Evolutionary conservation across 345 rosid genomes (phyloP).

Genomic region (Citrus reticulata): DNA sequence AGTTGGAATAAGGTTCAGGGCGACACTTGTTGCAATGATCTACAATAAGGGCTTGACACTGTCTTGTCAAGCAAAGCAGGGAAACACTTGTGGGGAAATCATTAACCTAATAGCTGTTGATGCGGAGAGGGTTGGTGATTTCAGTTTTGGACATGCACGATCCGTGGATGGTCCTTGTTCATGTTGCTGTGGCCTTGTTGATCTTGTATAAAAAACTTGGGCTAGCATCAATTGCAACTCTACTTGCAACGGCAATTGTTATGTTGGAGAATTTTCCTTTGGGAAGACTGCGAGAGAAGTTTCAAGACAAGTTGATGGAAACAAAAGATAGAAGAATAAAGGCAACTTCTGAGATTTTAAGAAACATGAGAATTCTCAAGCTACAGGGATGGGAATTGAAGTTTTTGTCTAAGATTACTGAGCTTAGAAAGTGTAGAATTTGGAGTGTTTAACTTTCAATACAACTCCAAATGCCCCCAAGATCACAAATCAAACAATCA

Average conservation of each 20-base stretch:
- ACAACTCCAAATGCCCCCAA: no score
- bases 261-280: conserved; percentile 56
- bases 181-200: conserved; percentile 48
- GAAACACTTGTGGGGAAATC: conserved; percentile 63
- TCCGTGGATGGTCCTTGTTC: conserved; percentile 50
- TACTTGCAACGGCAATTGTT: conserved; percentile 45
- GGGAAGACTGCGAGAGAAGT: conserved; percentile 55
- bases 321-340: conserved; percentile 66
- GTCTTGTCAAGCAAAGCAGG: conserved; percentile 49
- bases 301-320: conserved; percentile 66
- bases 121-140: conserved; percentile 54
- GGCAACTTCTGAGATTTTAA: conserved; percentile 58
- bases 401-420: conserved; percentile 58
- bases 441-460: no score
- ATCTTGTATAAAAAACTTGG: conserved; percentile 60
- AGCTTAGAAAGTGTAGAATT: background rate
- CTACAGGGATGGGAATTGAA: conserved; percentile 81
- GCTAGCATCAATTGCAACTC: conserved; percentile 48
- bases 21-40: conserved; percentile 46
- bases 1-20: conserved; percentile 47
- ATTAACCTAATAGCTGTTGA: conserved; percentile 66
- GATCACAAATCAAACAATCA: no score
- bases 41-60: conserved; percentile 61
- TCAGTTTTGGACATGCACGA: conserved; percentile 59
- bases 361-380: conserved; percentile 73